Conservation (phyloP, 2,329 filamentous ascomycete genomes). For the Emericellopsis cladophorae region DNA sequence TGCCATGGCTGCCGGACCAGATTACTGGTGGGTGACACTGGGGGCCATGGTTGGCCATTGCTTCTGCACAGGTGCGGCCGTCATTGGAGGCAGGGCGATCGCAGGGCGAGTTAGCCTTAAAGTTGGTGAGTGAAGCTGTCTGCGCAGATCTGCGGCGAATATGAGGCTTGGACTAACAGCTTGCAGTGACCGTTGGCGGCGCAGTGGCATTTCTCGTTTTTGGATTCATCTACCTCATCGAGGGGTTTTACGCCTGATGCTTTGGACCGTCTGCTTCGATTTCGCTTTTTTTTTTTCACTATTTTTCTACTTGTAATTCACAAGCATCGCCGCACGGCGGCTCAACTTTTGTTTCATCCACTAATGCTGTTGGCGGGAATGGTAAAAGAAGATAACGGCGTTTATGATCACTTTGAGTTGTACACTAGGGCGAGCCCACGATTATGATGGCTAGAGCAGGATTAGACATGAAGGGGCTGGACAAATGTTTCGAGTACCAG, state of each 20-base stretch:
- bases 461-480: no score
- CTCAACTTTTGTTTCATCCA: no score
- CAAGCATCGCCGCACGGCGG: no score
- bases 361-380: no score
- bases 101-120: conserved; percentile 89
- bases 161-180: background rate
- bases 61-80: conserved; percentile 81
- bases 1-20: conserved; percentile 94
- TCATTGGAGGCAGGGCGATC: conserved; percentile 83
- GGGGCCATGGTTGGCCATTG: conserved; percentile 80
- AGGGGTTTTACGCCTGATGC: conserved; percentile 50
- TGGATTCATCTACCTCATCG: conserved; percentile 80
- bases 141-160: background rate
- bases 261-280: no score
- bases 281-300: no score
- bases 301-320: no score
- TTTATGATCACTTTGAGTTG: no score
- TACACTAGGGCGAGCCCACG: no score
- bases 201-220: conserved; percentile 85
- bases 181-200: conserved; percentile 80
- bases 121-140: conserved; percentile 59
- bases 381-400: no score
- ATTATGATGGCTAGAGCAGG: no score
- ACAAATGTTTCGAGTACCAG: no score
- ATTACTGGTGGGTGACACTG: conserved; percentile 97